Evolutionary conservation across 1,284 basidiomycete genomes (phyloP).

Genomic region (Tetrapyrgos nigripes): DNA sequence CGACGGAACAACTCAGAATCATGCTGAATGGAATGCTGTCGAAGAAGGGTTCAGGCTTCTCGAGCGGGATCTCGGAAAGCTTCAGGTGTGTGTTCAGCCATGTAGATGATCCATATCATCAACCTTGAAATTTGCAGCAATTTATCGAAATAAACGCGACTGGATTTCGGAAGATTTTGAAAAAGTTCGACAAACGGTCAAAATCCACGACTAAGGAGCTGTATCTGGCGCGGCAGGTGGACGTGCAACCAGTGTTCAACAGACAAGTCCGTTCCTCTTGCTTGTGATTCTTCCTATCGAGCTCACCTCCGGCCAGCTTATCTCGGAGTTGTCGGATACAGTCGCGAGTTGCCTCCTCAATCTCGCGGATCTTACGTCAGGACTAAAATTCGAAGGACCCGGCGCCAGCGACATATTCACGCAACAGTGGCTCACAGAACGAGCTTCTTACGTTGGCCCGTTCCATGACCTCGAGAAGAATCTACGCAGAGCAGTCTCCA

Average conservation of each 20-base stretch:
- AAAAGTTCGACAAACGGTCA: constrained; percentile 98
- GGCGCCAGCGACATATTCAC: constrained; percentile 68
- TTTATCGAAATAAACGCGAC: constrained; percentile 99
- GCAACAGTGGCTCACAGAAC: constrained; percentile 74
- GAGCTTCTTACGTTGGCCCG: constrained; percentile 66
- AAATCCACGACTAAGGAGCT: constrained; percentile 96
- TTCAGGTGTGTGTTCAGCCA: constrained; percentile 69
- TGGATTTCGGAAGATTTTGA: constrained; percentile 97
- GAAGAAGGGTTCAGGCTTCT: constrained; percentile 96
- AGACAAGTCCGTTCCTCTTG: constrained; percentile 70
- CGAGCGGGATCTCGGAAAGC: constrained; percentile 95
- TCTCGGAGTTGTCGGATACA: constrained; percentile 94
- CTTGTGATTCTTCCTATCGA: constrained; percentile 1
- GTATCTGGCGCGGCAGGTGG: constrained; percentile 96
- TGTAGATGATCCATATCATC: constrained; percentile 24
- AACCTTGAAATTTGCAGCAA: constrained; percentile 64
- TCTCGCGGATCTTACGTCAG: constrained; percentile 84
- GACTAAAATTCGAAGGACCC: constrained; percentile 72
- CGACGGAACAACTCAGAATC: constrained; percentile 65
- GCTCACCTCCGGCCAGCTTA: constrained; percentile 61
- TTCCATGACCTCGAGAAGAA: constrained; percentile 90
- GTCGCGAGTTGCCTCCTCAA: constrained; percentile 94
- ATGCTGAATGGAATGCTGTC: constrained; percentile 91
- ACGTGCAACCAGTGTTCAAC: constrained; percentile 98
- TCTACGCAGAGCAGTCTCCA: constrained; percentile 76